Evolutionary conservation across 495 filamentous ascomycete species (phyloP).

Genomic region (Neurospora terricola): DNA sequence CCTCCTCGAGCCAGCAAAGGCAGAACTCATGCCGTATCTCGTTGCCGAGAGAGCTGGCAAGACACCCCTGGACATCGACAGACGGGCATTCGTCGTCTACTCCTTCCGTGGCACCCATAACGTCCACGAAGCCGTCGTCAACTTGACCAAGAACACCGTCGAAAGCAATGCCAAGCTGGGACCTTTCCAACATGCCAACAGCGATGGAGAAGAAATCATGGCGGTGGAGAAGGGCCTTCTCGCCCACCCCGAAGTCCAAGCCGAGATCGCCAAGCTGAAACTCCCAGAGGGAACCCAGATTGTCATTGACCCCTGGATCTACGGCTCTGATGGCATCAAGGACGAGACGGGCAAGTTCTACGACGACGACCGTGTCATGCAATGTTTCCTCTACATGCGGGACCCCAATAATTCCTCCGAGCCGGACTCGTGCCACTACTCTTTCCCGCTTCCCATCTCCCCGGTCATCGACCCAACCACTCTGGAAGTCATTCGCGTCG

Average conservation of each 20-base stretch:
- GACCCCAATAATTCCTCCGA: constrained; percentile 46
- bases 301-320: constrained; percentile 62
- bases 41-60: constrained; percentile 16
- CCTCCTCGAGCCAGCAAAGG: constrained; percentile 55
- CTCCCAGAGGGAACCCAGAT: constrained; percentile 52
- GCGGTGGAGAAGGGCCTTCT: constrained; percentile 47
- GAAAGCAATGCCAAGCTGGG: constrained; percentile 51
- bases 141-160: constrained; percentile 41
- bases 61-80: constrained; percentile 28
- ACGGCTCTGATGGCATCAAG: constrained; percentile 54
- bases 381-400: constrained; percentile 58
- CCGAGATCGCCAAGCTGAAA: constrained; percentile 53
- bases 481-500: constrained; percentile 51
- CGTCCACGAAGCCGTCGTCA: constrained; percentile 57
- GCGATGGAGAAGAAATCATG: constrained; percentile 52
- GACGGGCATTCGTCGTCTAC: constrained; percentile 49
- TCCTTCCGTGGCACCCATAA: constrained; percentile 56
- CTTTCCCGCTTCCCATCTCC: constrained; percentile 66
- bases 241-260: constrained; percentile 46
- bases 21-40: constrained; percentile 41
- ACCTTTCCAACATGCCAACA: constrained; percentile 44
- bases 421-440: constrained; percentile 67
- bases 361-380: constrained; percentile 48
- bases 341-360: constrained; percentile 34
- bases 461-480: constrained; percentile 61